A percentile compares a stretch with the other conserved stretches of the same genome.
phyloP scores from a whole-genome alignment of 2,329 filamentous ascomycete genomes.

The Sphaerulina musiva region DNA sequence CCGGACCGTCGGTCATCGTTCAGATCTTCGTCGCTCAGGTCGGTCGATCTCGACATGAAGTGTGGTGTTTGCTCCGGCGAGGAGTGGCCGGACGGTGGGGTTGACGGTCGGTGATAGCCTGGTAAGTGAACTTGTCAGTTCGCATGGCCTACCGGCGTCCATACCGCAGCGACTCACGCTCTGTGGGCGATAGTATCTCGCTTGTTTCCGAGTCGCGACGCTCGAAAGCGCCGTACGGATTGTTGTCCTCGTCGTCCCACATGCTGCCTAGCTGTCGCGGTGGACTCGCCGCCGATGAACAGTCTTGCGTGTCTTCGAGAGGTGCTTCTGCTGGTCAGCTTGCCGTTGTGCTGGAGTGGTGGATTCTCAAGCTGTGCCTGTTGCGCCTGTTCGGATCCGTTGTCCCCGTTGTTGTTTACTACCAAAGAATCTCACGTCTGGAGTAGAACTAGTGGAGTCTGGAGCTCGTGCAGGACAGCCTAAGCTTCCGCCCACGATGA shows the following conservation, averaged over 20 bases:
- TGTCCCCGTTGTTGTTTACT: not conserved
- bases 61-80: conserved; percentile 60
- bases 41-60: conserved; percentile 47
- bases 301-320: not conserved
- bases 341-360: not conserved
- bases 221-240: conserved; percentile 92
- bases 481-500: not conserved
- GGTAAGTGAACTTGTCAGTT: conserved; percentile 20
- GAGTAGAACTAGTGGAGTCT: not conserved
- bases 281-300: not conserved
- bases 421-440: not conserved
- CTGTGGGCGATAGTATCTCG: conserved; percentile 38
- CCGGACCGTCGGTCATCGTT: conserved; percentile 43
- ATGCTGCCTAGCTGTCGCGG: conserved; percentile 47
- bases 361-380: not conserved
- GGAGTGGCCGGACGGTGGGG: conserved; percentile 64
- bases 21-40: conserved; percentile 56
- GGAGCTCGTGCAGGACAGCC: not conserved
- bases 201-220: conserved; percentile 73
- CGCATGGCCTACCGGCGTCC: not conserved
- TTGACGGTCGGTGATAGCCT: conserved; percentile 55
- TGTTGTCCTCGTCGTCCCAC: conserved; percentile 99
- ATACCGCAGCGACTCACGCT: conserved; percentile 21
- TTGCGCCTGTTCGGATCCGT: not conserved
- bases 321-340: not conserved